These are phyloP conservation scores for Ormosia emarginata DNA, from an alignment of 306 rosid species.

Conservation along the genomic window DNA sequence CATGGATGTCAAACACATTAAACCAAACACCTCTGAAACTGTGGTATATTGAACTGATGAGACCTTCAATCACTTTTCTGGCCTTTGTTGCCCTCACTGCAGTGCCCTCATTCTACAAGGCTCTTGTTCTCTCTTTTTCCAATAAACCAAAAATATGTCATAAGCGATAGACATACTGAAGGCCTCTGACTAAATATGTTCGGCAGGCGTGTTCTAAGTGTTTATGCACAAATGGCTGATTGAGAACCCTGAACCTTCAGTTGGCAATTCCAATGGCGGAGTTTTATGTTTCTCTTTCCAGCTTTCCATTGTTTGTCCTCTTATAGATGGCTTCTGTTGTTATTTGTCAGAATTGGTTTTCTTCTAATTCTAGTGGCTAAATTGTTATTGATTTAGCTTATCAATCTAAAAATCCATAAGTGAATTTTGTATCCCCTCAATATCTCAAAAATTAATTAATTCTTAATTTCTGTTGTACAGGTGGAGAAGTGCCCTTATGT, in stretches of 20 bases:
- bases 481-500: conserved; percentile 95
- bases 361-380: neutral
- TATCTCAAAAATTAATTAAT: neutral
- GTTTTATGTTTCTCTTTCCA: neutral
- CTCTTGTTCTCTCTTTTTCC: neutral
- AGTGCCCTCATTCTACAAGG: neutral
- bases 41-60: neutral
- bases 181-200: neutral
- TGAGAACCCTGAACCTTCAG: neutral
- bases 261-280: neutral
- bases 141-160: neutral
- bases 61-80: neutral
- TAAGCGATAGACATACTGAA: neutral
- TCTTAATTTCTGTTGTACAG: conserved; percentile 41
- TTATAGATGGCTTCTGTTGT: neutral
- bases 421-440: neutral
- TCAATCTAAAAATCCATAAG: neutral
- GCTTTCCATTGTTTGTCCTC: neutral
- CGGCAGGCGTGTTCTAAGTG: neutral
- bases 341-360: neutral
- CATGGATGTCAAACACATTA: neutral
- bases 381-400: neutral
- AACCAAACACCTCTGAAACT: neutral
- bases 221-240: conserved; percentile 1
- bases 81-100: neutral